Evolutionary conservation across 345 rosid genomes (phyloP).

Genomic region (Hirschfeldia incana): DNA sequence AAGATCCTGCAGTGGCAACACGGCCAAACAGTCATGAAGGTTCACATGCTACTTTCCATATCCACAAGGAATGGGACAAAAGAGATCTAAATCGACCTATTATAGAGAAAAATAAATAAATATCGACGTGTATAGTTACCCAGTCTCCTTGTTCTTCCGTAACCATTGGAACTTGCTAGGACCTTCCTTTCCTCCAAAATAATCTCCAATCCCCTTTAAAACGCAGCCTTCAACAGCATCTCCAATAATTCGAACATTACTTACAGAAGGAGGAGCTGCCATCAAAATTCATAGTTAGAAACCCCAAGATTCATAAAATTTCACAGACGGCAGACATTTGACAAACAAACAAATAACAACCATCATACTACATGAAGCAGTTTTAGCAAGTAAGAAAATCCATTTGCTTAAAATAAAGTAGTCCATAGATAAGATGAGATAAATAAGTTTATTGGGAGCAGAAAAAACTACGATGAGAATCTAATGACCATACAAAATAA

Average conservation of each 20-base stretch:
- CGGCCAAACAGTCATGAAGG: slow-evolving; percentile 2
- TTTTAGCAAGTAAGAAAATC: not conserved
- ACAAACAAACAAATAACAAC: not conserved
- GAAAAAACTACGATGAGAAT: slow-evolving; percentile 8
- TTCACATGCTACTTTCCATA: slow-evolving; percentile 3
- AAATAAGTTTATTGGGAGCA: slow-evolving; percentile 2
- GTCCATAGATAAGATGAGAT: slow-evolving; percentile 6
- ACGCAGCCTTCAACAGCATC: slow-evolving; percentile 76
- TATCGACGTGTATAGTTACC: slow-evolving; percentile 47
- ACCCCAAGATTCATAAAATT: not conserved
- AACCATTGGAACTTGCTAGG: slow-evolving; percentile 98
- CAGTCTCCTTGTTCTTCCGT: slow-evolving; percentile 67
- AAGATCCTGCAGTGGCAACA: slow-evolving; percentile 14
- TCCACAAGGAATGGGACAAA: slow-evolving; percentile 1
- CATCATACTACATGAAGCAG: not conserved
- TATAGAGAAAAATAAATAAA: not conserved
- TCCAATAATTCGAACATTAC: slow-evolving; percentile 73
- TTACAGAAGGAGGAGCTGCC: slow-evolving; percentile 91
- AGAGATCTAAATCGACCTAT: not conserved
- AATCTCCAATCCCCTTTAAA: slow-evolving; percentile 78
- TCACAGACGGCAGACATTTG: not conserved
- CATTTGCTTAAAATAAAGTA: not conserved
- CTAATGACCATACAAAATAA: slow-evolving; percentile 1
- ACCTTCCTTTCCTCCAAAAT: slow-evolving; percentile 98
- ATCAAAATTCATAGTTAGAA: slow-evolving; percentile 36